Base-by-base conservation (phyloP, 768 basidiomycete genomes). In the Phanerochaete carnosa region DNA sequence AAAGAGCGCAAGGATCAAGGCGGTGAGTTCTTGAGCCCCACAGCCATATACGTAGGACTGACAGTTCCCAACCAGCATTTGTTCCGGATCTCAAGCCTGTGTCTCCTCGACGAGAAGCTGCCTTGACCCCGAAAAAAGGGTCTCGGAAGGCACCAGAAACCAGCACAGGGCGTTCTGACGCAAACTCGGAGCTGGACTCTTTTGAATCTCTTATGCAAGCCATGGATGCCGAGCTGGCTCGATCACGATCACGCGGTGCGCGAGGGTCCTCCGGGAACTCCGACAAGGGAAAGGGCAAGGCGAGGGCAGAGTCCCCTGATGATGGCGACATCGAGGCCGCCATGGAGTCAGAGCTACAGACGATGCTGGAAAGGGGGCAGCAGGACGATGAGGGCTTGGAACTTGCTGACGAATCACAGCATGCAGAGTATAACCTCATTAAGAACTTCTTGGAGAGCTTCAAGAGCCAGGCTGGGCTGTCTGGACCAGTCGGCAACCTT, bases 401-500 rank as follows among this genome's bases (percentile, higher is more conserved):
- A 67, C 83, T 79, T 7, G 84, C 81, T 13, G 84, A 85, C n/a
- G 85, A 81, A 25, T 83, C 78, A 29, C 77, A 76, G 45, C 74
- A 79, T 37, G 79, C 84, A 69, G 94, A 99, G 72, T 97, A 95
- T 73, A 87, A 87, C 66, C 76, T 98, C 68, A 96, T 98, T 78
- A 96, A 94, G 75, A 96, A 97, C 73, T 95, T 99, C 73, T 74
- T 98, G 73, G 94, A 97, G 77, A 96, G 94, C 73, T 98, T 93
- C 79, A 94, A 92, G 71, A 88, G 88, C 63, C 97, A 99, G 70
- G 90, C 72, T 8, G 97, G 97, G 25, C 74, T 92, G 53, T 85
- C 92, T 26, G 97, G 97, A 0, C 97, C 95, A 25, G 95, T 97
- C 15, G 83, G 95, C 56, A 97, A 88, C 69, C 76, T 99, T 47